Evolutionary conservation across 1,284 basidiomycete genomes (phyloP).

Genomic region (Vanrija humicola): DNA sequence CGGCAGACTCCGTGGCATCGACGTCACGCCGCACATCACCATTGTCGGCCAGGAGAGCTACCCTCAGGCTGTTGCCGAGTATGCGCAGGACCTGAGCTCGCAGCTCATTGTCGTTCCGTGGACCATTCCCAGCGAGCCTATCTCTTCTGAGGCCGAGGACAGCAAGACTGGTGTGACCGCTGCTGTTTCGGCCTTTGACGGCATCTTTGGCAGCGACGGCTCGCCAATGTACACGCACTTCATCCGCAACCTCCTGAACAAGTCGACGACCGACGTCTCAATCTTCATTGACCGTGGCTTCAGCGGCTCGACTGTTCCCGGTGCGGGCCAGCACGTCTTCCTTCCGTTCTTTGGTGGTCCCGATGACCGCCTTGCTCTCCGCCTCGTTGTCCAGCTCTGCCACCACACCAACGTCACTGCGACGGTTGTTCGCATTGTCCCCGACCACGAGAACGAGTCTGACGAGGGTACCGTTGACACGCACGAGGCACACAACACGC

Average conservation of each 20-base stretch:
- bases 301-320: slow-evolving; percentile 36
- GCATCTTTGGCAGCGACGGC: slow-evolving; percentile 43
- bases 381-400: slow-evolving; percentile 74
- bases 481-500: slow-evolving; percentile 12
- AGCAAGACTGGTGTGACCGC: slow-evolving; percentile 8
- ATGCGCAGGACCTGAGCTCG: slow-evolving; percentile 59
- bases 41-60: slow-evolving; percentile 71
- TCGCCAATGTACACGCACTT: slow-evolving; percentile 66
- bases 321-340: slow-evolving; percentile 62
- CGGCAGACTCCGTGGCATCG: slow-evolving; percentile 66
- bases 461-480: slow-evolving; percentile 40
- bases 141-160: slow-evolving; percentile 4
- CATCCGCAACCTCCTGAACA: slow-evolving; percentile 71
- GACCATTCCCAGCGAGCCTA: slow-evolving; percentile 49
- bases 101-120: slow-evolving; percentile 82
- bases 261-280: slow-evolving; percentile 62
- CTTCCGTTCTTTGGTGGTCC: slow-evolving; percentile 88
- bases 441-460: slow-evolving; percentile 45
- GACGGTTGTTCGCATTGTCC: slow-evolving; percentile 61
- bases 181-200: slow-evolving; percentile 33
- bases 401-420: slow-evolving; percentile 60
- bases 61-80: slow-evolving; percentile 61
- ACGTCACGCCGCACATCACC: slow-evolving; percentile 59
- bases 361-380: slow-evolving; percentile 79
- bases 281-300: slow-evolving; percentile 72